A percentile compares a stretch with the other conserved stretches of the same genome.
These are phyloP conservation scores for Mortierella hygrophila DNA, from an alignment of 192 early-diverging fungal genomes.

Conservation along the genomic window DNA sequence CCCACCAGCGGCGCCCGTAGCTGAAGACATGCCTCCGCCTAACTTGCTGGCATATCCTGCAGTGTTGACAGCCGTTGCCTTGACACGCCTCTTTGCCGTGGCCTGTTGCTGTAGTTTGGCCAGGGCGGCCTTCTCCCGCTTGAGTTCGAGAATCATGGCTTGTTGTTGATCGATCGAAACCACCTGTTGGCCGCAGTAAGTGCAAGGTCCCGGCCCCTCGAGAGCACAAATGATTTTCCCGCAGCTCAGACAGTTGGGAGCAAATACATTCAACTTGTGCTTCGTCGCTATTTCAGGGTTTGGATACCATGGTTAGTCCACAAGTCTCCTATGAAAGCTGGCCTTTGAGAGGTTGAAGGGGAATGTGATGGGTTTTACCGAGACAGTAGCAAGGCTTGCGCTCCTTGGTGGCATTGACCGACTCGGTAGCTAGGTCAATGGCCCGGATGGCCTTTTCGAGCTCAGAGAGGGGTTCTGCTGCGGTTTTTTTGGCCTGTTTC, in stretches of 20 bases:
- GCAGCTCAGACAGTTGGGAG: slow-evolving; percentile 70
- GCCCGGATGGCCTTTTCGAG: slow-evolving; percentile 61
- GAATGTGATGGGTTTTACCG: slow-evolving; percentile 30
- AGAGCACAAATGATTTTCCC: slow-evolving; percentile 70
- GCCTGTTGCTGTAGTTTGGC: slow-evolving; percentile 46
- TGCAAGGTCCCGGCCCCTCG: slow-evolving; percentile 69
- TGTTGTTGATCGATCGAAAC: slow-evolving; percentile 67
- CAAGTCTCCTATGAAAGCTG: no score
- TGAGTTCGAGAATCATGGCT: slow-evolving; percentile 61
- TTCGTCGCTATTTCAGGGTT: slow-evolving; percentile 59
- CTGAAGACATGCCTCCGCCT: slow-evolving; percentile 52
- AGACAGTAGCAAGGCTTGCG: slow-evolving; percentile 64
- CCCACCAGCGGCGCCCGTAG: slow-evolving; percentile 37
- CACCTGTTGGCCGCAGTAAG: slow-evolving; percentile 66
- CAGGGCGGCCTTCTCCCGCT: slow-evolving; percentile 57
- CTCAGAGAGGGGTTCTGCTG: slow-evolving; percentile 57
- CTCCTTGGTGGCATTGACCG: slow-evolving; percentile 54
- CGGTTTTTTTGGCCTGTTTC: slow-evolving; percentile 58
- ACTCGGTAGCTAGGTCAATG: slow-evolving; percentile 62
- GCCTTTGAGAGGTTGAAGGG: background rate
- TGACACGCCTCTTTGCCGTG: slow-evolving; percentile 31
- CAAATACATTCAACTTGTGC: slow-evolving; percentile 64
- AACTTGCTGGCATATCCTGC: slow-evolving; percentile 62
- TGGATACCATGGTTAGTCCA: background rate
- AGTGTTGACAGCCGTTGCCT: slow-evolving; percentile 44